Conservation (phyloP, 345 rosid species). For the Camelina neglecta region DNA sequence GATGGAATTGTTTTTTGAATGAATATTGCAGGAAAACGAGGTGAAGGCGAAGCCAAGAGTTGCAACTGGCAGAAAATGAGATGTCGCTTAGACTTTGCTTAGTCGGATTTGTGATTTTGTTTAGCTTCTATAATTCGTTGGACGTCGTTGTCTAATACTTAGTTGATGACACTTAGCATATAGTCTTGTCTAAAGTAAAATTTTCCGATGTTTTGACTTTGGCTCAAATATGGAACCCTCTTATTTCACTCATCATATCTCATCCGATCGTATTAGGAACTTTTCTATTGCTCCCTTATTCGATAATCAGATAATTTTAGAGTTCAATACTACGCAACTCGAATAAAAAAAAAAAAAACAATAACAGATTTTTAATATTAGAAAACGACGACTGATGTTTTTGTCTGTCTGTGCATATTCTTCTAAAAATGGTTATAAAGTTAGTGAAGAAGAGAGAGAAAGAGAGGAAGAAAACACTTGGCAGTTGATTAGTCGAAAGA, state of each 20-base stretch:
- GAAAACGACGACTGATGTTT: neutral
- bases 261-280: neutral
- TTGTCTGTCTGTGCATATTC: neutral
- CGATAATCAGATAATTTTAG: neutral
- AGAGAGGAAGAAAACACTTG: too few species aligned
- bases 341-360: too few species aligned
- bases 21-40: constrained; percentile 66
- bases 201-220: neutral
- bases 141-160: neutral
- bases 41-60: constrained; percentile 87
- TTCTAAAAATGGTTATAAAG: neutral
- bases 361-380: too few species aligned
- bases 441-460: too few species aligned
- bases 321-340: neutral
- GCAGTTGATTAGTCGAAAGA: too few species aligned
- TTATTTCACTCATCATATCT: neutral
- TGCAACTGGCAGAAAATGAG: constrained; percentile 59
- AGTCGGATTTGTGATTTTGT: neutral
- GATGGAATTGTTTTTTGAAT: neutral
- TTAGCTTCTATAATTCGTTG: neutral
- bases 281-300: too few species aligned
- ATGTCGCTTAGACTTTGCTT: neutral
- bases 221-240: neutral
- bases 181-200: constrained; percentile 4
- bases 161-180: neutral